A percentile compares a stretch with the other conserved stretches of the same genome.
These are phyloP conservation scores for Skeletonema marinoi DNA, from an alignment of 108 stramenopile species.

Conservation along the genomic window DNA sequence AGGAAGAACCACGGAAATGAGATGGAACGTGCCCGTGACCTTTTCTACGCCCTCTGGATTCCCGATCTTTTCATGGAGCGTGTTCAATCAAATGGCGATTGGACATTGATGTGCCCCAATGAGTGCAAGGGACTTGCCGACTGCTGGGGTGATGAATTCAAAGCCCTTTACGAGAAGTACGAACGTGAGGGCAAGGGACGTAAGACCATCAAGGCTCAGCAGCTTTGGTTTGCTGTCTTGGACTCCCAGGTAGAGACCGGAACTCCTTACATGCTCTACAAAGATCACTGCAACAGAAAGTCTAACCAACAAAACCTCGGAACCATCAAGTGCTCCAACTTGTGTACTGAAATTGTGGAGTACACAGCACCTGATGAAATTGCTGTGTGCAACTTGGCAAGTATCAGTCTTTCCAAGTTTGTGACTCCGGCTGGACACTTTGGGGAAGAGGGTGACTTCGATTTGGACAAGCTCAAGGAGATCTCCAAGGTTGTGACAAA, in stretches of 20 bases:
- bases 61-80: conserved; percentile 99
- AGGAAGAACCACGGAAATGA: conserved; percentile 99
- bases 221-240: conserved; percentile 98
- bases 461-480: conserved; percentile 85
- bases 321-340: conserved; percentile 97
- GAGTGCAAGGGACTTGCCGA: conserved; percentile 96
- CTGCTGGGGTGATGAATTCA: conserved; percentile 91
- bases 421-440: conserved; percentile 66
- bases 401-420: conserved; percentile 94
- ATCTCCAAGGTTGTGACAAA: conserved; percentile 93
- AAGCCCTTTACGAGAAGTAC: conserved; percentile 92
- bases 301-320: conserved; percentile 99
- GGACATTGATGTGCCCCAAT: conserved; percentile 96
- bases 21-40: conserved; percentile 93
- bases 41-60: conserved; percentile 99
- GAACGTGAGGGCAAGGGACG: conserved; percentile 93
- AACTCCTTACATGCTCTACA: conserved; percentile 99
- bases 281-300: conserved; percentile 98
- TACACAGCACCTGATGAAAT: conserved; percentile 98
- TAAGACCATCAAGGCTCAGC: conserved; percentile 93
- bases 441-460: conserved; percentile 63
- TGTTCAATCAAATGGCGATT: conserved; percentile 90
- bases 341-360: conserved; percentile 98
- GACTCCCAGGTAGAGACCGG: conserved; percentile 99
- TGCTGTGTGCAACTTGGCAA: conserved; percentile 99